Evolutionary conservation across 1,284 basidiomycete species (phyloP).

Genomic region (Irpex sp.): DNA sequence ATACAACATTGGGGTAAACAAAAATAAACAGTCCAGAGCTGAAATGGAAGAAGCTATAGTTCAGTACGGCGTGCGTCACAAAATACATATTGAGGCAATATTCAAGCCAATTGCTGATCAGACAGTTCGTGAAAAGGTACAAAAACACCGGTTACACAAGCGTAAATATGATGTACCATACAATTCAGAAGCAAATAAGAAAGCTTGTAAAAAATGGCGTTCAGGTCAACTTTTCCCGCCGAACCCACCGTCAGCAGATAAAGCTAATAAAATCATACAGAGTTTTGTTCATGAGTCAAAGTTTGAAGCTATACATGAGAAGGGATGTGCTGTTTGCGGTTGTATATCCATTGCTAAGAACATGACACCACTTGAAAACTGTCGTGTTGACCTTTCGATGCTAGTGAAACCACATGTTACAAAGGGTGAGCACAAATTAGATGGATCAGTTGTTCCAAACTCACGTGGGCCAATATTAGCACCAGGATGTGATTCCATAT

Average conservation of each 20-base stretch:
- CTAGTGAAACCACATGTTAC: neutral
- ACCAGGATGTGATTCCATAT: conserved; percentile 7
- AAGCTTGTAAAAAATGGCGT: neutral
- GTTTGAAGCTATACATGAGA: conserved; percentile 13
- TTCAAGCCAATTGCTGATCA: too few species aligned
- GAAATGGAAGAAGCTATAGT: neutral
- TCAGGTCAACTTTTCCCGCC: neutral
- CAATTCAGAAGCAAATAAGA: neutral
- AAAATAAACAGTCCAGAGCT: neutral
- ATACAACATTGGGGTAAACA: neutral
- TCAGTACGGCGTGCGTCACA: too few species aligned
- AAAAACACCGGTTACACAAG: too few species aligned
- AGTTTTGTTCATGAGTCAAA: conserved; percentile 6
- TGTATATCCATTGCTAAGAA: neutral
- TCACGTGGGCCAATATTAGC: conserved; percentile 14
- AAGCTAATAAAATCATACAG: neutral
- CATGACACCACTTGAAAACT: neutral
- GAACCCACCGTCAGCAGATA: neutral
- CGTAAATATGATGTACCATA: neutral
- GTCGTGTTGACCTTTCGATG: neutral
- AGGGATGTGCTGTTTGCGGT: conserved; percentile 20
- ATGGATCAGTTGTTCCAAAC: neutral
- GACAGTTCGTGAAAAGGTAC: too few species aligned
- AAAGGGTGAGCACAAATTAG: neutral
- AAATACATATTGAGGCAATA: too few species aligned